A percentile compares a stretch with the other conserved stretches of the same genome.
These are phyloP conservation scores for Ustilago lituana DNA, from an alignment of 1,284 basidiomycete genomes.

Conservation along the genomic window DNA sequence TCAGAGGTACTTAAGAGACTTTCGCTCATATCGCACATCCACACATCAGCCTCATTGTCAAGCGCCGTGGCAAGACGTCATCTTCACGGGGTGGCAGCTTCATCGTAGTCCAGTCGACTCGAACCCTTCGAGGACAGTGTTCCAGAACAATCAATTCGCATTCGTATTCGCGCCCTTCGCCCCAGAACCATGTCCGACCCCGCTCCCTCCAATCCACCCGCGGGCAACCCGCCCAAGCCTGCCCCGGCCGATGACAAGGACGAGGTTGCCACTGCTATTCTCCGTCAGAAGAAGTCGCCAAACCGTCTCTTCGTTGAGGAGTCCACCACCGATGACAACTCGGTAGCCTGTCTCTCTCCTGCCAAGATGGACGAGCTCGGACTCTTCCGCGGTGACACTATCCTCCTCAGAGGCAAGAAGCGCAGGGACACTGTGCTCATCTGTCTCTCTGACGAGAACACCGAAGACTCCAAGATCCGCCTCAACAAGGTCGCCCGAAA, in stretches of 20 bases:
- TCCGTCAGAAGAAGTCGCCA: constrained; percentile 62
- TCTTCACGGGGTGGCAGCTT: too few relatives aligned
- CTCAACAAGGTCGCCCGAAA: constrained; percentile 98
- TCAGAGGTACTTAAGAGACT: background rate
- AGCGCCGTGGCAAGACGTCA: too few relatives aligned
- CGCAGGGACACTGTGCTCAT: constrained; percentile 90
- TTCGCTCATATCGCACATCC: background rate
- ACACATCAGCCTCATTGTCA: too few relatives aligned
- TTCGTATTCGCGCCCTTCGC: background rate
- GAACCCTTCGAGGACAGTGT: too few relatives aligned
- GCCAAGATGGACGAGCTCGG: constrained; percentile 94
- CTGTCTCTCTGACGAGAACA: constrained; percentile 91
- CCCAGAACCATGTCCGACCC: constrained; percentile 47
- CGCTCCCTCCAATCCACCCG: constrained; percentile 29
- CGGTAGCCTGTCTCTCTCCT: constrained; percentile 92
- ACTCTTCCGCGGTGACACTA: constrained; percentile 89
- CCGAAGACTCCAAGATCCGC: constrained; percentile 96
- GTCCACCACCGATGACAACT: constrained; percentile 67
- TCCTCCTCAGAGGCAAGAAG: constrained; percentile 79
- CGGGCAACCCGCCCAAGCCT: constrained; percentile 26
- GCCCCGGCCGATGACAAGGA: constrained; percentile 52
- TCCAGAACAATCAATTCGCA: background rate
- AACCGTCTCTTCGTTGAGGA: constrained; percentile 67
- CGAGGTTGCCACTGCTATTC: constrained; percentile 65
- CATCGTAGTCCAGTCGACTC: too few relatives aligned